Conservation (phyloP, 1,139 yeast species). For the Zygosaccharomyces sapae region DNA sequence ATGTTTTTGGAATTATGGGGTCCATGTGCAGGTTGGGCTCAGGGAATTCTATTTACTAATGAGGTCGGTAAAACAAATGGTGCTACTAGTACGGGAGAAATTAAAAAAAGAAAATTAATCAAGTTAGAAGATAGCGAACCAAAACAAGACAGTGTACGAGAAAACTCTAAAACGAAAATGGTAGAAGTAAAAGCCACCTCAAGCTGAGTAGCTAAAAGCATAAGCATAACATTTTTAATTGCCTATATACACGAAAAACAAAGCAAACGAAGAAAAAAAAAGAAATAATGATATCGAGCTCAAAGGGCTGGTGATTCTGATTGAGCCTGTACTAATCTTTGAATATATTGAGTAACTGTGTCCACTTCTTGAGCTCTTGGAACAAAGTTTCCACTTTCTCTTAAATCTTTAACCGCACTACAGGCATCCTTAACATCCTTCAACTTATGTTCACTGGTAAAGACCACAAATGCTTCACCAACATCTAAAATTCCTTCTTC, state of each 20-base stretch:
- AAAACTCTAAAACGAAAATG: not conserved
- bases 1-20: constrained; percentile 77
- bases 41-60: constrained; percentile 82
- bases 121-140: constrained; percentile 1
- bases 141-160: constrained; percentile 1
- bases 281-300: not conserved
- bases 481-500: constrained; percentile 39
- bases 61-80: constrained; percentile 62
- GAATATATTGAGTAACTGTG: constrained; percentile 33
- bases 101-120: constrained; percentile 22
- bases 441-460: constrained; percentile 45
- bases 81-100: constrained; percentile 31
- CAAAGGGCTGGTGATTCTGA: constrained; percentile 9
- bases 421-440: constrained; percentile 51
- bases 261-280: no score
- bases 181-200: constrained; percentile 5
- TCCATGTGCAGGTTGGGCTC: constrained; percentile 96
- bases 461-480: constrained; percentile 49
- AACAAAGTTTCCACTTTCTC: constrained; percentile 30
- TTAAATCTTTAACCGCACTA: constrained; percentile 44
- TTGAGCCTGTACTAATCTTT: constrained; percentile 22
- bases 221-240: constrained; percentile 1
- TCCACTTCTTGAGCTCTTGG: constrained; percentile 37
- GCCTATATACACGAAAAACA: not conserved
- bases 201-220: constrained; percentile 2